Conservation (phyloP, 2,329 filamentous ascomycete genomes). For the Fusarium ambrosium region DNA sequence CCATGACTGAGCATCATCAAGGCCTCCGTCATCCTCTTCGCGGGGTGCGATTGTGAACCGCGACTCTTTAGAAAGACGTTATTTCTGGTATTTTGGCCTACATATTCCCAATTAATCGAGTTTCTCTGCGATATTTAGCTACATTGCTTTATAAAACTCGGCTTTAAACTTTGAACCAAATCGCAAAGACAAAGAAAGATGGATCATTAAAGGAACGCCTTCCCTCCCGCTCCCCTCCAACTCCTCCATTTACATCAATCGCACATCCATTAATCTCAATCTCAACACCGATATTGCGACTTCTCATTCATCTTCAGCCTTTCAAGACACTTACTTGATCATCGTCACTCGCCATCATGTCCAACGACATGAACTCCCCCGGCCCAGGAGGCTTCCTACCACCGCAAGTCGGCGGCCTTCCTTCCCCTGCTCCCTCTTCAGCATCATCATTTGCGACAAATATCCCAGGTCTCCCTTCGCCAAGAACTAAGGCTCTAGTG, state of each 20-base stretch:
- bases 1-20: slow-evolving; percentile 34
- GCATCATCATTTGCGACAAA: slow-evolving; percentile 57
- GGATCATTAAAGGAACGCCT: neutral
- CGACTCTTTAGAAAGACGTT: neutral
- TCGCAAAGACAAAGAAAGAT: slow-evolving; percentile 2
- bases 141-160: neutral
- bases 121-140: neutral
- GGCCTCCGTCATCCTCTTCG: slow-evolving; percentile 21
- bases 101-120: neutral
- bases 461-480: slow-evolving; percentile 64
- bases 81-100: neutral
- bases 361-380: slow-evolving; percentile 6
- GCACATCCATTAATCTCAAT: neutral
- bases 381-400: slow-evolving; percentile 67
- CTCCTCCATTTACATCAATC: neutral
- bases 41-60: slow-evolving; percentile 3
- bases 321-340: neutral
- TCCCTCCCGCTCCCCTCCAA: neutral
- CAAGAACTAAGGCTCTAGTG: slow-evolving; percentile 64
- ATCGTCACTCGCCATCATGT: neutral
- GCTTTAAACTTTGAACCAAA: neutral
- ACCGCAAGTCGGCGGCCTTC: slow-evolving; percentile 54
- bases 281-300: neutral
- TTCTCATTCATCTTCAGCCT: neutral
- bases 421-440: slow-evolving; percentile 68